phyloP scores from a whole-genome alignment of 2,329 filamentous ascomycete species.

The Trichoderma simmonsii region DNA sequence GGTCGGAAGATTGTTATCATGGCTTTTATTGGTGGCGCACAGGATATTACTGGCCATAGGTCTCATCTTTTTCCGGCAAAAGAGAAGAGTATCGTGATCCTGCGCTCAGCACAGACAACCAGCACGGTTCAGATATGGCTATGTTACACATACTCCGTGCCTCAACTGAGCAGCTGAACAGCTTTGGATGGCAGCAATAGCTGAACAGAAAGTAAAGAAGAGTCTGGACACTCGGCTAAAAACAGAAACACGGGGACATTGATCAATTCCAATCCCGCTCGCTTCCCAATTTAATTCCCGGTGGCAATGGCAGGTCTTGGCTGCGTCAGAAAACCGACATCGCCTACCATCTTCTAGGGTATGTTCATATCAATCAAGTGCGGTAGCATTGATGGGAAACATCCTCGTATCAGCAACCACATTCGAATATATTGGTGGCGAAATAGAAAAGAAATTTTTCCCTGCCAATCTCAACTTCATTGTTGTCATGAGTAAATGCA shows the following conservation, averaged over 20 bases:
- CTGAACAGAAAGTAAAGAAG: background rate
- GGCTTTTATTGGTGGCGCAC: background rate
- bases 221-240: background rate
- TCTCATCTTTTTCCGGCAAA: background rate
- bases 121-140: background rate
- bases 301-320: constrained; percentile 3
- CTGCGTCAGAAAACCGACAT: background rate
- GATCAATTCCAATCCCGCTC: background rate
- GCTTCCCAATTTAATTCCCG: background rate
- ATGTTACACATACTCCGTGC: background rate
- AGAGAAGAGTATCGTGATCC: background rate
- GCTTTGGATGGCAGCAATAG: background rate
- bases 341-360: background rate
- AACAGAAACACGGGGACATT: background rate
- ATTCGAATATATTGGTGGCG: background rate
- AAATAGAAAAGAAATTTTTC: background rate
- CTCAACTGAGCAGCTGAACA: background rate
- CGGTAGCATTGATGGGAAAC: background rate
- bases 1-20: background rate
- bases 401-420: background rate
- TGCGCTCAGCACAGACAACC: background rate
- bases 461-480: background rate
- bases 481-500: background rate
- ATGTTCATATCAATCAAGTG: background rate
- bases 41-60: background rate